Conservation (phyloP, 1,139 yeast species). For the Taphrina flavorubra region DNA sequence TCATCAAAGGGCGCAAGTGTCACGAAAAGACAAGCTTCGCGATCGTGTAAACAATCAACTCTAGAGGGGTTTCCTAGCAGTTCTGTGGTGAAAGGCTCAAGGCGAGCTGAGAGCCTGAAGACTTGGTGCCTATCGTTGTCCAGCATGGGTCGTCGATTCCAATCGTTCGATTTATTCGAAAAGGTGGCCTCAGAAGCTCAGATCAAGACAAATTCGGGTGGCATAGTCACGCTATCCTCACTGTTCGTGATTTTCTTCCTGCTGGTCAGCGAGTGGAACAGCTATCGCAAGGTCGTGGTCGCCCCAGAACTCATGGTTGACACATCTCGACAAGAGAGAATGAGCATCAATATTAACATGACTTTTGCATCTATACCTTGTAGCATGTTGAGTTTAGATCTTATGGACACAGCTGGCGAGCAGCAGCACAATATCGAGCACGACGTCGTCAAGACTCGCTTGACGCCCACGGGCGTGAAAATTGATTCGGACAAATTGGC, state of each 20-base stretch:
- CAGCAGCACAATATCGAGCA: constrained; percentile 72
- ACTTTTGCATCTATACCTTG: constrained; percentile 87
- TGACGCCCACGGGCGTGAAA: constrained; percentile 58
- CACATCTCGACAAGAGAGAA: constrained; percentile 69
- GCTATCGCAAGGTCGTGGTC: constrained; percentile 68
- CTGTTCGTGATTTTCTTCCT: constrained; percentile 65
- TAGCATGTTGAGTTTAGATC: constrained; percentile 59
- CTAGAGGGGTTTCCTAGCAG: too few relatives aligned
- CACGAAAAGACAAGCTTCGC: too few relatives aligned
- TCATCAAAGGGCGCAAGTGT: too few relatives aligned
- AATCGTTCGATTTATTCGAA: constrained; percentile 80
- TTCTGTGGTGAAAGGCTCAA: too few relatives aligned
- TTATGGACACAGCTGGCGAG: constrained; percentile 87
- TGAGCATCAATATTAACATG: constrained; percentile 80
- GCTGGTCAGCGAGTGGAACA: constrained; percentile 73
- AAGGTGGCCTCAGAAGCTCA: constrained; percentile 94
- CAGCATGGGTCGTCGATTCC: constrained; percentile 41
- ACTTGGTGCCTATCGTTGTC: neutral
- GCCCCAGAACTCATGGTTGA: constrained; percentile 89
- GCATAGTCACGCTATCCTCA: constrained; percentile 79
- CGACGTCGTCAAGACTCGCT: constrained; percentile 73
- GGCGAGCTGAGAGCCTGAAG: too few relatives aligned
- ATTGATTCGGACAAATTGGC: constrained; percentile 50
- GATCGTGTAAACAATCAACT: too few relatives aligned
- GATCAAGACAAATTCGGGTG: constrained; percentile 86